Conservation (phyloP, 352 stramenopile genomes). For the Pythium rhizo-oryzae region DNA sequence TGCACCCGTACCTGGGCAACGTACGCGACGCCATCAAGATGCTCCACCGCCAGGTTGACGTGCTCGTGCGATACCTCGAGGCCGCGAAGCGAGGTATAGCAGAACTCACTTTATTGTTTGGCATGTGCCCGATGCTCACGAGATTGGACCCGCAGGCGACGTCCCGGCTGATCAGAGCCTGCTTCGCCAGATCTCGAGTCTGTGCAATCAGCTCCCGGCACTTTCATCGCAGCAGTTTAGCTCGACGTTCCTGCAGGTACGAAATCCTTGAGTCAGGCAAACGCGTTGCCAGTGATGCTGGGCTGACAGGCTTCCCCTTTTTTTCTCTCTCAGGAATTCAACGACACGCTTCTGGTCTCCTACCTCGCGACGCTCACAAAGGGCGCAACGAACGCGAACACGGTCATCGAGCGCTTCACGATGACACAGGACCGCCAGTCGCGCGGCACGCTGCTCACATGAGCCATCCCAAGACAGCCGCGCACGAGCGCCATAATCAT, state of each 20-base stretch:
- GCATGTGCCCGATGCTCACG: neutral
- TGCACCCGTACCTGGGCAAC: conserved; percentile 81
- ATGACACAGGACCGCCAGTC: conserved; percentile 72
- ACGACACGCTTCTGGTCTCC: conserved; percentile 79
- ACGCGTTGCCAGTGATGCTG: too few relatives aligned
- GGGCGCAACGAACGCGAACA: conserved; percentile 74
- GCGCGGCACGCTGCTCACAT: conserved; percentile 41
- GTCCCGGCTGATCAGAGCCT: conserved; percentile 77
- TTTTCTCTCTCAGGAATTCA: conserved; percentile 55
- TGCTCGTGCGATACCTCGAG: conserved; percentile 73
- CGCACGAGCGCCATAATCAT: neutral
- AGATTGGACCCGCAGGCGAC: conserved; percentile 35
- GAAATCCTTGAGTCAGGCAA: neutral
- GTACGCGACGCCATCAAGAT: conserved; percentile 86
- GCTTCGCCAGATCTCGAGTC: conserved; percentile 84
- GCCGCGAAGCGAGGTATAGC: conserved; percentile 69
- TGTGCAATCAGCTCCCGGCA: conserved; percentile 83
- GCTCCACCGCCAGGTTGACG: conserved; percentile 80
- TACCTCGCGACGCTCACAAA: conserved; percentile 88
- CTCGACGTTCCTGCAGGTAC: conserved; percentile 63
- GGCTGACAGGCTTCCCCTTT: too few relatives aligned
- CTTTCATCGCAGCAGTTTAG: conserved; percentile 81
- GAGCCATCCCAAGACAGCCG: neutral
- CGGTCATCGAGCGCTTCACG: conserved; percentile 79
- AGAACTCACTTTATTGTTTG: neutral